A percentile compares a stretch with the other conserved stretches of the same genome.
Evolutionary conservation across 1,284 basidiomycete genomes (phyloP).

Genomic region (Rhodotorula sp.): DNA sequence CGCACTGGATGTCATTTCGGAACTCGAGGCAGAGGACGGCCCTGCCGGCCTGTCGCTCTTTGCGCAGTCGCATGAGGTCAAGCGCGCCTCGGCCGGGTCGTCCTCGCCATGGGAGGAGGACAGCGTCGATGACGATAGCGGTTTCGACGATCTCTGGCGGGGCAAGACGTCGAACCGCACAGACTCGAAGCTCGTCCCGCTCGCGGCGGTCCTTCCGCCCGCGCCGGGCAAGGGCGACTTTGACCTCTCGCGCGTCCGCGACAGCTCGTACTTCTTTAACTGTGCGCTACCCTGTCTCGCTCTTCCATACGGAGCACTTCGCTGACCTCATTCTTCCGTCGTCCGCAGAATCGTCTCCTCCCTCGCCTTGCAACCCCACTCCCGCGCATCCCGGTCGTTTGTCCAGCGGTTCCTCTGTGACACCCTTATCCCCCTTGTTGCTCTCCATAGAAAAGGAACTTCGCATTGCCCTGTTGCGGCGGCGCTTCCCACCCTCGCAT

Average conservation of each 20-base stretch:
- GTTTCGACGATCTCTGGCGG: slow-evolving; percentile 17
- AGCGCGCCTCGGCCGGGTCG: slow-evolving; percentile 28
- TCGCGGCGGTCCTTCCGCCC: slow-evolving; percentile 76
- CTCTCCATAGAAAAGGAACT: background rate
- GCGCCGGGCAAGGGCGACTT: slow-evolving; percentile 86
- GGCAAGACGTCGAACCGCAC: slow-evolving; percentile 36
- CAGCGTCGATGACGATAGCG: slow-evolving; percentile 7
- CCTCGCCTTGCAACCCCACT: background rate
- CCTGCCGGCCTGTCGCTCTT: slow-evolving; percentile 24
- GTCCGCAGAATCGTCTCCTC: background rate
- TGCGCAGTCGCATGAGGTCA: slow-evolving; percentile 22
- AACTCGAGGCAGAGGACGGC: slow-evolving; percentile 45
- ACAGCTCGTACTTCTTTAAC: slow-evolving; percentile 76
- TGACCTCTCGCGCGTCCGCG: slow-evolving; percentile 78
- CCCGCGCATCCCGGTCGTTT: background rate
- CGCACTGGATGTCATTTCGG: slow-evolving; percentile 46
- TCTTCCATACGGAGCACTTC: background rate
- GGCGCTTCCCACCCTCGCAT: background rate
- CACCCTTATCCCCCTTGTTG: background rate
- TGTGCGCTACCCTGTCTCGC: background rate
- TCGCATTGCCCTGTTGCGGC: background rate
- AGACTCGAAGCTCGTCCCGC: slow-evolving; percentile 63
- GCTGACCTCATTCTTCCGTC: background rate
- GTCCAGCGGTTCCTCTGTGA: background rate
- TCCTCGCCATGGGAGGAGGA: slow-evolving; percentile 1